Evolutionary conservation across 2,329 filamentous ascomycete genomes (phyloP), one percentile per base, ranked within the genome.

Genomic region (Penicillium sp.): DNA sequence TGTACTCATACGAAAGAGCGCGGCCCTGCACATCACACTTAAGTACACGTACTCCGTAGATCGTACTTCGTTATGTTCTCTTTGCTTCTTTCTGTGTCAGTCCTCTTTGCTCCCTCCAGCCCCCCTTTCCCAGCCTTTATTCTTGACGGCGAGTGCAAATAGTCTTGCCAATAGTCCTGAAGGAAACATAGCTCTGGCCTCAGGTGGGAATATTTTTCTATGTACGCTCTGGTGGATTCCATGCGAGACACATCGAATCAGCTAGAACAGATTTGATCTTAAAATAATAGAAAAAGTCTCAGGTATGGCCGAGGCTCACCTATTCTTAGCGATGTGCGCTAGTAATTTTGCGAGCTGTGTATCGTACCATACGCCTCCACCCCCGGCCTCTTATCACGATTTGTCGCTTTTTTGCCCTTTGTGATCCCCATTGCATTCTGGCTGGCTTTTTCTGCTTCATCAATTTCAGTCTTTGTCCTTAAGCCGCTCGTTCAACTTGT

Each of bases 401-500:
- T 52, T 52, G 45, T 52, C 43, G 38, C 49, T 29, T 49, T 52
- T 48, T 49, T 49, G 38, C 49, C 40, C 34, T 38, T 52, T 49
- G 46, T 49, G 46, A 49, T 36, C 18, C 40, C 14, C 33, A 33
- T 45, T 38, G 27, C 31, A 28, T 30, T 39, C 18, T 39, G 33
- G 28, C 22, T 25, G 33, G 41, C 31, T 14, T 36, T 16, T 42
- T 46, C 34, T 38, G 34, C 8, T 40, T 41, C 37, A 28, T n/a
- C n/a, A n/a, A 14, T 19, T 28, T 42, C 34, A 42, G 39, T 36
- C 40, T 35, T n/a, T 45, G 25, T 44, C 22, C 9, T 28, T 40
- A 13, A 30, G 44, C 44, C 48, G 41, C 38, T 42, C 39, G 45
- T 49, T 43, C 34, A 35, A 3, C 37, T 25, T 25, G 22, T 12